These are phyloP conservation scores for Fusarium tjaetaba DNA, from an alignment of 2,329 filamentous ascomycete species.

Conservation along the genomic window DNA sequence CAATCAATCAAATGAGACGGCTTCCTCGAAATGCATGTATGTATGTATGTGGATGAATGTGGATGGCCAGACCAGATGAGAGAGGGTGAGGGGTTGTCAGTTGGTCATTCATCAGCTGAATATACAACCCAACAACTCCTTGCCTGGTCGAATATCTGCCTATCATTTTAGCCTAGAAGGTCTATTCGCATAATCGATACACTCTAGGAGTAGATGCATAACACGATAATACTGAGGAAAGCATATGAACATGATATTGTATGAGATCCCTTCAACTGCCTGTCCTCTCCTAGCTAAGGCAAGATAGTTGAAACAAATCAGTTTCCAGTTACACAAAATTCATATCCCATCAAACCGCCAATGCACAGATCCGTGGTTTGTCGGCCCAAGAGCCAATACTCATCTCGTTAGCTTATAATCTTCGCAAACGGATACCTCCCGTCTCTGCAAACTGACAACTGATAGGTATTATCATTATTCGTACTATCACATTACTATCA, in stretches of 20 bases:
- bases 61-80: conserved; percentile 6
- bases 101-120: not conserved
- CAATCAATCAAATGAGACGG: not conserved
- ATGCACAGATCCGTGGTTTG: not conserved
- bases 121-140: not conserved
- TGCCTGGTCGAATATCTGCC: not conserved
- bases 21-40: not conserved
- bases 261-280: not conserved
- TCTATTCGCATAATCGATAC: not conserved
- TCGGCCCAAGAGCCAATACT: not conserved
- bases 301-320: not conserved
- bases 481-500: not conserved
- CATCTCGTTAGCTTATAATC: not conserved
- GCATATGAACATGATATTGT: not conserved
- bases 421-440: not conserved
- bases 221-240: not conserved
- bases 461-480: conserved; percentile 7
- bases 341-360: not conserved
- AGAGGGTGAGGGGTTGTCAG: conserved; percentile 21
- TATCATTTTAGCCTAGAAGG: not conserved
- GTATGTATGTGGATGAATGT: not conserved
- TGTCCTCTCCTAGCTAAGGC: not conserved
- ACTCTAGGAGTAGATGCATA: not conserved
- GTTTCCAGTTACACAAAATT: not conserved
- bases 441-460: not conserved